Evolutionary conservation across 208 protist species (phyloP).

Genomic region (Wallacemonas rigidus): DNA sequence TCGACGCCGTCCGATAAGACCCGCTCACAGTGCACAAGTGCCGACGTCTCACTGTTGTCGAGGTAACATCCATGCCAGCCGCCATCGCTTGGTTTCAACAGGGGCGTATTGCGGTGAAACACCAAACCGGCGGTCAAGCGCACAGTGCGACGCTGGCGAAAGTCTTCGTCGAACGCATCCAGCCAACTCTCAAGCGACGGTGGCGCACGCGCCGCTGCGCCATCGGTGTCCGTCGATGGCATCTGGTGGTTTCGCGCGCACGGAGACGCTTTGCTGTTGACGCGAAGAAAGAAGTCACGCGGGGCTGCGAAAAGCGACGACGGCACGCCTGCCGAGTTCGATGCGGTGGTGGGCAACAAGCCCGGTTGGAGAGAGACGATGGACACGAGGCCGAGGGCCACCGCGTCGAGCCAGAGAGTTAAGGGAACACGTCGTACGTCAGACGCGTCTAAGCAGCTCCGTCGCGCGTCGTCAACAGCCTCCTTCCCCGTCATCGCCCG

Average conservation of each 20-base stretch:
- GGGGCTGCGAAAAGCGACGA: not conserved
- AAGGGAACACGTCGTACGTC: conserved; percentile 1
- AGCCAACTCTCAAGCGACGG: not conserved
- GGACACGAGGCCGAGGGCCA: not conserved
- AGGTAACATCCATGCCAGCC: conserved; percentile 2
- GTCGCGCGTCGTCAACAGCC: not conserved
- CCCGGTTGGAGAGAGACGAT: not conserved
- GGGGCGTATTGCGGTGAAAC: not conserved
- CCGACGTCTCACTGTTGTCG: not conserved
- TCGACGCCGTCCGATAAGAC: no score
- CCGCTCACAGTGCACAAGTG: not conserved
- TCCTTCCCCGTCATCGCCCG: not conserved
- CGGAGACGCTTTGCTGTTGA: not conserved
- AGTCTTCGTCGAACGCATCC: not conserved
- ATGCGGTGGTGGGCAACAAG: not conserved
- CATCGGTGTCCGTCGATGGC: no score
- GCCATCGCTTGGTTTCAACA: not conserved
- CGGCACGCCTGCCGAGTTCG: not conserved
- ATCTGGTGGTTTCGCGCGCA: no score
- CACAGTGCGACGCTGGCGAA: not conserved
- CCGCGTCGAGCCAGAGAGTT: conserved; percentile 11
- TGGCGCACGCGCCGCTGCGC: no score
- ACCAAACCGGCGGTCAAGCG: not conserved
- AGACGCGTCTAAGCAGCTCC: not conserved
- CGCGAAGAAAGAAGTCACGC: not conserved